Evolutionary conservation across 164 flowering plant genomes (phyloP).

Genomic region (Chimonanthus salicifolius): DNA sequence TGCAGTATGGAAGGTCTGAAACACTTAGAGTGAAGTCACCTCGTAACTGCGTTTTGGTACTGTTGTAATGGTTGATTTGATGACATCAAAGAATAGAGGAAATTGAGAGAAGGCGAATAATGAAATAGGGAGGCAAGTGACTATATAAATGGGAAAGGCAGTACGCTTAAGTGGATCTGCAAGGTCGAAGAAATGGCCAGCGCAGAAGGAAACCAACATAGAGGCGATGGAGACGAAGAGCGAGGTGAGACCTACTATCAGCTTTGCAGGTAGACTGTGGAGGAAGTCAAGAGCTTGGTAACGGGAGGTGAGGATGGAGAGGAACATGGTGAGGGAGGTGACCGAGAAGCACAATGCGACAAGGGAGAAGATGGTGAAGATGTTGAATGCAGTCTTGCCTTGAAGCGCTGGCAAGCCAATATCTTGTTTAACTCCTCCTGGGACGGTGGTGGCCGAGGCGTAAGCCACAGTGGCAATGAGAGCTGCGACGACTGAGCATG

Average conservation of each 20-base stretch:
- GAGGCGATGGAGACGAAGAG: constrained; percentile 10
- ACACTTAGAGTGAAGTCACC: neutral
- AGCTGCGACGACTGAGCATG: constrained; percentile 8
- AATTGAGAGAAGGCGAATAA: neutral
- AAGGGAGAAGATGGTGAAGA: constrained; percentile 18
- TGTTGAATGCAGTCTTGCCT: constrained; percentile 14
- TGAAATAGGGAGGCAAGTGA: constrained; percentile 2
- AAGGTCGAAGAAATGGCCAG: constrained; percentile 10
- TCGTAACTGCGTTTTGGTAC: neutral
- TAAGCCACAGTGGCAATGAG: constrained; percentile 10
- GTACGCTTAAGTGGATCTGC: neutral
- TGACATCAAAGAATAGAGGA: constrained; percentile 3
- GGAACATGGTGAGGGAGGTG: constrained; percentile 2
- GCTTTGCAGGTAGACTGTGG: neutral
- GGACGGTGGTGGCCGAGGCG: constrained; percentile 3
- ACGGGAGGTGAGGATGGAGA: constrained; percentile 5
- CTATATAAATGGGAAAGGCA: constrained; percentile 1
- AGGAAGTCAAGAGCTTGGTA: neutral
- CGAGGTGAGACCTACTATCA: neutral
- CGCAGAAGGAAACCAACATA: constrained; percentile 14
- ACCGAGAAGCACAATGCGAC: constrained; percentile 5
- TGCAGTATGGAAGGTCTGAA: too few species aligned
- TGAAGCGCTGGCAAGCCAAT: constrained; percentile 10
- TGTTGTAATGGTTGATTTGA: neutral
- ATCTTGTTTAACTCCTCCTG: neutral